A percentile compares a stretch with the other conserved stretches of the same genome.
Evolutionary conservation across 768 basidiomycete species (phyloP).

Genomic region (Termitomyces sp.): DNA sequence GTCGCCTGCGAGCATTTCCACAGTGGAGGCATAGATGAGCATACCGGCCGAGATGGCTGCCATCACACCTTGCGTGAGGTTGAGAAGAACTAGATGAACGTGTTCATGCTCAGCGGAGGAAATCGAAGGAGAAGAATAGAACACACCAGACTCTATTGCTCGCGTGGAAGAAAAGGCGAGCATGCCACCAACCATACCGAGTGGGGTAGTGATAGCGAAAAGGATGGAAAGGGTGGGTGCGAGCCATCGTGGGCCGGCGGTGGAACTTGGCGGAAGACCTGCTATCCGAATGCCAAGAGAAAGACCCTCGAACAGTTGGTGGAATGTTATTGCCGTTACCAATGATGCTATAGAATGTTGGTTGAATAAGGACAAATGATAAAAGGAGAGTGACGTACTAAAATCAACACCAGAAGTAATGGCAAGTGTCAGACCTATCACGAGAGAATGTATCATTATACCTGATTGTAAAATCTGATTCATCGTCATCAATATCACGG

Average conservation of each 20-base stretch:
- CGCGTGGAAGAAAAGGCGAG: constrained; percentile 31
- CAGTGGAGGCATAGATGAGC: constrained; percentile 77
- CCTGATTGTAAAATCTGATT: constrained; percentile 71
- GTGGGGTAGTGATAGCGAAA: constrained; percentile 72
- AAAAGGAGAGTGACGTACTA: constrained; percentile 35
- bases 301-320: constrained; percentile 81
- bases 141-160: neutral
- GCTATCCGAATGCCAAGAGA: constrained; percentile 80
- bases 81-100: constrained; percentile 35
- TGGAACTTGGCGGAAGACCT: constrained; percentile 42
- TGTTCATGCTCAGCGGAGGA: neutral
- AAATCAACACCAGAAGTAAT: constrained; percentile 68
- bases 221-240: constrained; percentile 50
- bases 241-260: constrained; percentile 27
- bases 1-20: constrained; percentile 85
- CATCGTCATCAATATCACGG: neutral
- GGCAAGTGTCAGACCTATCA: constrained; percentile 74
- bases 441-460: constrained; percentile 80
- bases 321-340: constrained; percentile 70
- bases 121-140: neutral
- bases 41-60: constrained; percentile 79
- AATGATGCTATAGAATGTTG: constrained; percentile 47
- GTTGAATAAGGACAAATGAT: neutral
- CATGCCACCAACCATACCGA: constrained; percentile 60
- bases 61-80: constrained; percentile 66